Evolutionary conservation across 805 yeast species (phyloP).

Genomic region (Allodekkera sacchari): DNA sequence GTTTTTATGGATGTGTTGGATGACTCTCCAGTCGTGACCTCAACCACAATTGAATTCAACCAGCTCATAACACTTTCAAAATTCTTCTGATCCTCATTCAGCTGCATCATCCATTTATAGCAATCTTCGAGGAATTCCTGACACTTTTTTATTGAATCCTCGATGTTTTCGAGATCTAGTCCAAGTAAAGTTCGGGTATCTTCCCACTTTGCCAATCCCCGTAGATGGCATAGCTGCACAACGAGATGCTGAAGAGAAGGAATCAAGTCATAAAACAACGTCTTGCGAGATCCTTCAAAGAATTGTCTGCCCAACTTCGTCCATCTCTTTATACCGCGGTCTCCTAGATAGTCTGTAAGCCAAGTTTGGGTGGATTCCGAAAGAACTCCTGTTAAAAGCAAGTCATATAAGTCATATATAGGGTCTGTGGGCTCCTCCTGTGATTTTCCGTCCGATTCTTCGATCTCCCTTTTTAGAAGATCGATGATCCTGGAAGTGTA

Average conservation of each 20-base stretch:
- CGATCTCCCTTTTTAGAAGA: slow-evolving; percentile 28
- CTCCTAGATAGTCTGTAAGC: slow-evolving; percentile 60
- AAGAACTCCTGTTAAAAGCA: slow-evolving; percentile 47
- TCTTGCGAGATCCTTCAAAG: slow-evolving; percentile 42
- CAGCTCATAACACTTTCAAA: slow-evolving; percentile 39
- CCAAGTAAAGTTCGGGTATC: slow-evolving; percentile 14
- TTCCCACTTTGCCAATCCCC: slow-evolving; percentile 33
- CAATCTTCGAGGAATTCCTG: slow-evolving; percentile 23
- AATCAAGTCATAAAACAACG: slow-evolving; percentile 39
- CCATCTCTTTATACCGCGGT: slow-evolving; percentile 54
- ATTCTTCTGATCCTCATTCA: slow-evolving; percentile 37
- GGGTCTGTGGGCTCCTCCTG: slow-evolving; percentile 17
- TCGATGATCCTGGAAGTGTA: slow-evolving; percentile 27
- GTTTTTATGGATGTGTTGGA: slow-evolving; percentile 13
- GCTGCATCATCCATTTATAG: slow-evolving; percentile 31
- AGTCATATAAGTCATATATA: slow-evolving; percentile 34
- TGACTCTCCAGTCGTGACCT: slow-evolving; percentile 30
- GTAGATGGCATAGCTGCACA: slow-evolving; percentile 33
- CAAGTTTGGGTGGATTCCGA: slow-evolving; percentile 44
- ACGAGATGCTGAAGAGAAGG: slow-evolving; percentile 51
- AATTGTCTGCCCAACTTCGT: slow-evolving; percentile 38
- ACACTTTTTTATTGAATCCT: slow-evolving; percentile 12
- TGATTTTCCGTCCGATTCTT: slow-evolving; percentile 12
- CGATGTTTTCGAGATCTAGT: slow-evolving; percentile 10
- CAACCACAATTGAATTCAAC: slow-evolving; percentile 31